phyloP scores from a whole-genome alignment of 352 stramenopile species.

The Phytophthora meadii region DNA sequence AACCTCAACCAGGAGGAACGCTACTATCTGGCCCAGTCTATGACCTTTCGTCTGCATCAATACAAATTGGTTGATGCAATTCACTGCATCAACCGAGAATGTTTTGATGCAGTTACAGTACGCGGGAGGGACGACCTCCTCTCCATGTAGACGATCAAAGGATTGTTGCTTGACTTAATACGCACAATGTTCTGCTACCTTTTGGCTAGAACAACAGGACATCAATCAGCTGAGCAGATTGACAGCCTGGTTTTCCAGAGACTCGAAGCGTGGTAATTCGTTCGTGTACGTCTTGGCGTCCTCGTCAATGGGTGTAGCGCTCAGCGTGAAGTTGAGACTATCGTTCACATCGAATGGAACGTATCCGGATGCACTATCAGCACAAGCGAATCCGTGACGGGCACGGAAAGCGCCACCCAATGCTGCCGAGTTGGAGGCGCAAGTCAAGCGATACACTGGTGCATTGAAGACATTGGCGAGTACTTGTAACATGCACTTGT shows the following conservation, averaged over 20 bases:
- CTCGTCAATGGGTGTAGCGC: constrained; percentile 34
- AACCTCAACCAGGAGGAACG: constrained; percentile 1
- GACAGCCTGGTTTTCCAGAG: constrained; percentile 48
- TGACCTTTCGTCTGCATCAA: constrained; percentile 37
- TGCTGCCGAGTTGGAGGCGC: constrained; percentile 56
- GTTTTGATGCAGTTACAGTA: too few relatives aligned
- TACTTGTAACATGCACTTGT: constrained; percentile 62
- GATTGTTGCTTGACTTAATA: neutral
- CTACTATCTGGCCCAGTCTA: neutral
- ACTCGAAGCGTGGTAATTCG: constrained; percentile 44
- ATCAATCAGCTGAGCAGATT: constrained; percentile 35
- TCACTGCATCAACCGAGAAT: constrained; percentile 4
- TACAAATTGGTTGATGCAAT: constrained; percentile 32
- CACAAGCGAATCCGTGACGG: constrained; percentile 46
- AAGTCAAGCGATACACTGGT: constrained; percentile 53
- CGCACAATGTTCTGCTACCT: neutral
- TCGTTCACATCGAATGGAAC: constrained; percentile 45
- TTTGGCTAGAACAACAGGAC: constrained; percentile 2
- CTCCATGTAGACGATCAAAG: neutral
- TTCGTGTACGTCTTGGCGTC: constrained; percentile 43
- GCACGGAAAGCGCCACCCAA: constrained; percentile 61
- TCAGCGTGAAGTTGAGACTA: constrained; percentile 52
- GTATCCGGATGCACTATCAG: constrained; percentile 24
- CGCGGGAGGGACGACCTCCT: constrained; percentile 20
- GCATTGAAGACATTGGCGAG: constrained; percentile 69